Evolutionary conservation across 371 early-diverging fungal species (phyloP), one percentile per base, ranked within the genome.

Genomic region (Synchytrium microbalum): DNA sequence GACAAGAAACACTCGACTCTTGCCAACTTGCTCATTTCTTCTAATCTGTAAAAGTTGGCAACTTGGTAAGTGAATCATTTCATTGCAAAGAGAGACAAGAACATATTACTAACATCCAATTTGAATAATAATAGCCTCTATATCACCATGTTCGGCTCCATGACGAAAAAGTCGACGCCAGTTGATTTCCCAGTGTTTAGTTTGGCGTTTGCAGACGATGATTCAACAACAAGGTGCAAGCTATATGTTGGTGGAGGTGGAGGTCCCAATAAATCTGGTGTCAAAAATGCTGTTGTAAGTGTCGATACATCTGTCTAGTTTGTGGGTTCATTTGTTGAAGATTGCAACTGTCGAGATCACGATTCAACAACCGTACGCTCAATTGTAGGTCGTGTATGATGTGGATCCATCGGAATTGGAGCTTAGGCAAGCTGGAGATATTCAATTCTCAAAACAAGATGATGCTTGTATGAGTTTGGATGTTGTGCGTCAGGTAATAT

Each of bases 1-100:
- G 93, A 92, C 59, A 88, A 72, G 62, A 60, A 74, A 60, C 67
- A 67, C 32, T 28, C 67, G 0, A 67, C 67, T 5, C 46, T n/a
- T n/a, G n/a, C n/a, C n/a, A n/a, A n/a, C n/a, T n/a, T n/a, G n/a
- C n/a, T n/a, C n/a, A n/a, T n/a, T n/a, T n/a, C n/a, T n/a, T n/a
- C n/a, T n/a, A n/a, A n/a, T n/a, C n/a, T n/a, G n/a, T n/a, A n/a
- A n/a, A n/a, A n/a, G n/a, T n/a, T n/a, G n/a, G n/a, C n/a, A n/a
- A n/a, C n/a, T n/a, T n/a, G n/a, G n/a, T n/a, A n/a, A n/a, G n/a
- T n/a, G n/a, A n/a, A n/a, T n/a, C n/a, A n/a, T n/a, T n/a, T n/a
- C n/a, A n/a, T n/a, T n/a, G n/a, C n/a, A n/a, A n/a, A n/a, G n/a
- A n/a, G n/a, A n/a, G n/a, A n/a, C n/a, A n/a, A n/a, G n/a, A n/a